Conservation (phyloP, 1,139 yeast species). For the Barnettozyma hawaiiensis region DNA sequence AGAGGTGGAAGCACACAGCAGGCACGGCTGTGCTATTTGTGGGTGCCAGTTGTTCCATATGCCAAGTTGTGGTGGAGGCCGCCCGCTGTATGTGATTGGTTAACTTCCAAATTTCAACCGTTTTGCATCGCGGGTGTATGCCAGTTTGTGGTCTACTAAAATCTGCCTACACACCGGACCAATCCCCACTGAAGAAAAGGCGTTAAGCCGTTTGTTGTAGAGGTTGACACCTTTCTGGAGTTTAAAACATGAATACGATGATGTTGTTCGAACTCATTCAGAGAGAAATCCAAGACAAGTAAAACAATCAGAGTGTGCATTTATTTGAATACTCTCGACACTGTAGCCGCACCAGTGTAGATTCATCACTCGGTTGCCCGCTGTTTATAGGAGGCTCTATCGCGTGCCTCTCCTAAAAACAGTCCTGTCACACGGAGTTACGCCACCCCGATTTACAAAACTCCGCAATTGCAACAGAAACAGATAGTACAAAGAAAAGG, state of each 20-base stretch:
- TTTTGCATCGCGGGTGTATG: background rate
- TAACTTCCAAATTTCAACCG: background rate
- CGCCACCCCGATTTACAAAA: background rate
- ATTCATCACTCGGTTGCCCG: too few species aligned
- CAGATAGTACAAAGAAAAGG: background rate
- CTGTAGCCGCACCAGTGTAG: too few species aligned
- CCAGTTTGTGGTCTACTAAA: background rate
- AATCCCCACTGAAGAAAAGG: background rate
- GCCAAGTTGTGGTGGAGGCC: slow-evolving; percentile 1
- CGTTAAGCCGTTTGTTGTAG: background rate
- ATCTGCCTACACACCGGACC: background rate
- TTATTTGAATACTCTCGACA: too few species aligned
- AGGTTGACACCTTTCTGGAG: background rate
- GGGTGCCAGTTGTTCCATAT: background rate
- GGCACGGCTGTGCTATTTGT: background rate
- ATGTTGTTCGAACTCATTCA: too few species aligned
- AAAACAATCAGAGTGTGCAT: too few species aligned
- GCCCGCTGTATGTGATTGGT: background rate
- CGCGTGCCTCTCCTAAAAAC: background rate
- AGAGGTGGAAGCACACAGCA: background rate
- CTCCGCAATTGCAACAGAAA: background rate
- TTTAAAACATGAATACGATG: background rate
- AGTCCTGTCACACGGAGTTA: slow-evolving; percentile 1
- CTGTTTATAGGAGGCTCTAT: too few species aligned
- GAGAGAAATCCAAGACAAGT: too few species aligned